A percentile compares a stretch with the other conserved stretches of the same genome.
phyloP scores from a whole-genome alignment of 176 grass and related monocot species.

The Neostapfia colusana region DNA sequence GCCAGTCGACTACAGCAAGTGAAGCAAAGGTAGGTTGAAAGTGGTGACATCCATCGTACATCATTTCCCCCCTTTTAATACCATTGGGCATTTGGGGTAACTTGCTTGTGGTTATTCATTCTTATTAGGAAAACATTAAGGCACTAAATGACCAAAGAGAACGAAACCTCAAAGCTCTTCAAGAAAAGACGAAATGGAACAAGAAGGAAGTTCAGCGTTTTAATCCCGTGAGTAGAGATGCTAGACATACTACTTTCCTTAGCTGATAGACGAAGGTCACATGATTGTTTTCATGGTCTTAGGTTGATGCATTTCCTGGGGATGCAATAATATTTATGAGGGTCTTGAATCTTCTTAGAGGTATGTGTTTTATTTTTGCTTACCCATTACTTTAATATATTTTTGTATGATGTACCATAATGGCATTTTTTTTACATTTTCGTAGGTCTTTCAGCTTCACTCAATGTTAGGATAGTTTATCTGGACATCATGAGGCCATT shows the following conservation, averaged over 20 bases:
- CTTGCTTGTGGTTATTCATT: constrained; percentile 29
- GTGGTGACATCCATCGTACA: background rate
- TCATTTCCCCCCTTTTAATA: background rate
- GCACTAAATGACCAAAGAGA: constrained; percentile 74
- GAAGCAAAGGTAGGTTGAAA: constrained; percentile 61
- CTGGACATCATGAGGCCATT: constrained; percentile 97
- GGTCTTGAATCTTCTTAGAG: constrained; percentile 99
- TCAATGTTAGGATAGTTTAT: constrained; percentile 88
- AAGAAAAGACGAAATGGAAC: constrained; percentile 80
- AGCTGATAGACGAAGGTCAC: constrained; percentile 10
- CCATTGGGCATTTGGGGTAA: constrained; percentile 13
- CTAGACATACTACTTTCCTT: constrained; percentile 11
- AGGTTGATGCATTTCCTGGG: constrained; percentile 97
- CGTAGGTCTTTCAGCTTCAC: constrained; percentile 84
- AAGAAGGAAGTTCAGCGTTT: constrained; percentile 75
- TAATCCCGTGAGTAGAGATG: constrained; percentile 76
- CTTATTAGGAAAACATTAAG: constrained; percentile 77
- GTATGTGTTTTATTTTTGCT: constrained; percentile 46
- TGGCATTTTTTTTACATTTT: constrained; percentile 4
- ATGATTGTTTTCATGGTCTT: constrained; percentile 26
- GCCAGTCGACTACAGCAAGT: constrained; percentile 69
- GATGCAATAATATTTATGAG: constrained; percentile 96
- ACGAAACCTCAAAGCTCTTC: constrained; percentile 67
- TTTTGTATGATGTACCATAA: background rate
- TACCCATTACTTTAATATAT: constrained; percentile 13